phyloP scores from a whole-genome alignment of 805 yeast genomes.

The Starmerella vitae region DNA sequence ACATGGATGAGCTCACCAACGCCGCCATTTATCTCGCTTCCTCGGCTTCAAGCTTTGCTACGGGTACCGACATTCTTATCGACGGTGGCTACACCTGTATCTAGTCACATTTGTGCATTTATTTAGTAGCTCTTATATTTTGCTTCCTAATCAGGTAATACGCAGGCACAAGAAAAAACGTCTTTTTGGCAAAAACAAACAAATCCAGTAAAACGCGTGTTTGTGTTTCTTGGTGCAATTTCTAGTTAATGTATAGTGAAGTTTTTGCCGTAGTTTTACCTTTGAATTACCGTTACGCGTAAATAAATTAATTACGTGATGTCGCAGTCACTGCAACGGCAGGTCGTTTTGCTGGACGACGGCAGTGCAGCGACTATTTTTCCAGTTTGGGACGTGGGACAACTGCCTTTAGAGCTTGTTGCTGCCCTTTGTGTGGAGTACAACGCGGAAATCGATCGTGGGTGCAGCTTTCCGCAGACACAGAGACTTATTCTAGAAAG shows the following conservation, averaged over 20 bases:
- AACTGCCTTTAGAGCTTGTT: constrained; percentile 63
- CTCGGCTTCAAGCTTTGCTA: constrained; percentile 45
- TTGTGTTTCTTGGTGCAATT: too few relatives aligned
- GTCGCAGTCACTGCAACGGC: constrained; percentile 6
- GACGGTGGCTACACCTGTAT: constrained; percentile 44
- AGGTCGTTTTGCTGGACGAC: constrained; percentile 68
- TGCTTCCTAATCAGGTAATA: background rate
- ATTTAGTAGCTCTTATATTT: too few relatives aligned
- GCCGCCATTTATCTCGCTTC: constrained; percentile 49
- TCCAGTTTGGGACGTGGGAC: constrained; percentile 56
- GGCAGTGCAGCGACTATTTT: constrained; percentile 88
- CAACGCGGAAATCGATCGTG: constrained; percentile 81
- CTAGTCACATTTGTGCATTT: too few relatives aligned
- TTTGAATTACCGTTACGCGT: background rate
- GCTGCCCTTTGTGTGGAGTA: constrained; percentile 82
- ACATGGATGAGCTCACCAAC: constrained; percentile 56
- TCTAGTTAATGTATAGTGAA: too few relatives aligned
- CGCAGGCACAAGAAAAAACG: background rate
- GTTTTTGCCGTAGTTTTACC: background rate
- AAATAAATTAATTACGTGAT: too few relatives aligned
- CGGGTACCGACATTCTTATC: constrained; percentile 53
- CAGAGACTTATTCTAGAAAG: constrained; percentile 64
- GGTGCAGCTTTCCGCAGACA: constrained; percentile 76
- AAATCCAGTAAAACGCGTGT: background rate
- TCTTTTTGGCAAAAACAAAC: background rate